Conservation (phyloP, 1,139 yeast species). For the Yamadazyma atmosphaerica region DNA sequence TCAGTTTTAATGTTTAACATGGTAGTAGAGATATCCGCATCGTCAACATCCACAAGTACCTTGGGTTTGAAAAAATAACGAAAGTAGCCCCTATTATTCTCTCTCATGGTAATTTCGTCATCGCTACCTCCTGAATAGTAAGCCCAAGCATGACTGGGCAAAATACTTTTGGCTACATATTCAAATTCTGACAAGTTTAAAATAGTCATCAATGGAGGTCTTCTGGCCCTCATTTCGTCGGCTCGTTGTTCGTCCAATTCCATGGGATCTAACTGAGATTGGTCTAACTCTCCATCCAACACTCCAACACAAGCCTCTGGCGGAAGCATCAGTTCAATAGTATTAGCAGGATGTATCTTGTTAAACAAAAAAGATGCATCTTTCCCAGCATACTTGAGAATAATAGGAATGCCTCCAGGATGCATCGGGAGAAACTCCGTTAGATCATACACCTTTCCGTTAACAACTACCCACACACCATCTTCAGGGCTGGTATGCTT, state of each 20-base stretch:
- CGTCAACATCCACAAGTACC: constrained; percentile 62
- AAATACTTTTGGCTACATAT: constrained; percentile 66
- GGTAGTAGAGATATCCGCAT: constrained; percentile 46
- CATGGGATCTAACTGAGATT: constrained; percentile 11
- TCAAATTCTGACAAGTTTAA: constrained; percentile 71
- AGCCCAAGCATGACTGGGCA: constrained; percentile 77
- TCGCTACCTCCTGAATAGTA: constrained; percentile 85
- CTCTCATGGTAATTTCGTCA: constrained; percentile 81
- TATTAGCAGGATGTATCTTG: constrained; percentile 19
- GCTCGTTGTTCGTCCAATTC: constrained; percentile 13
- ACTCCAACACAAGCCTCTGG: constrained; percentile 13
- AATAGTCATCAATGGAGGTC: constrained; percentile 59
- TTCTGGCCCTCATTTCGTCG: constrained; percentile 11
- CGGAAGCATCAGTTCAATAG: constrained; percentile 18
- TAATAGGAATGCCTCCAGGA: constrained; percentile 26
- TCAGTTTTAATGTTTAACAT: constrained; percentile 50
- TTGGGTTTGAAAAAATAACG: constrained; percentile 79
- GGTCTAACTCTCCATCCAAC: constrained; percentile 14
- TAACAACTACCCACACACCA: constrained; percentile 26
- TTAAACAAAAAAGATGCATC: constrained; percentile 22
- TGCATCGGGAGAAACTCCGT: constrained; percentile 23
- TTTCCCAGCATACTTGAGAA: constrained; percentile 26
- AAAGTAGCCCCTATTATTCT: constrained; percentile 80
- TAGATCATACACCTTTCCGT: constrained; percentile 28
- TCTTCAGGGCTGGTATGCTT: constrained; percentile 14